Conservation (phyloP, 306 rosid genomes). For the Myrica gale region DNA sequence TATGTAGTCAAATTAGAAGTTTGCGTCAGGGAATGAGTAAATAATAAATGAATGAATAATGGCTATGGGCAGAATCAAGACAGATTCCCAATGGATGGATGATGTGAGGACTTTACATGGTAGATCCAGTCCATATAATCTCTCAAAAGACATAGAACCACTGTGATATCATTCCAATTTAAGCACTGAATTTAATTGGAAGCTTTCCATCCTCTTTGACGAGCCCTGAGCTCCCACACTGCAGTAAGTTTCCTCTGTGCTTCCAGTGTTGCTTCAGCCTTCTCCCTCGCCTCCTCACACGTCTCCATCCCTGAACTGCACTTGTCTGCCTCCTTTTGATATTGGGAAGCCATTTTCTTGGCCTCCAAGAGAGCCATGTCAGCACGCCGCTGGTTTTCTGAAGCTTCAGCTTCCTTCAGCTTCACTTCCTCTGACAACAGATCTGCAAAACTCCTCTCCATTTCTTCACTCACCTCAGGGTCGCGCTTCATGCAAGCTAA, state of each 20-base stretch:
- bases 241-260: slow-evolving; percentile 47
- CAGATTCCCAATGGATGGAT: background rate
- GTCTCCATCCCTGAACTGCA: slow-evolving; percentile 63
- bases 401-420: slow-evolving; percentile 40
- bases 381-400: slow-evolving; percentile 37
- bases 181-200: slow-evolving; percentile 16
- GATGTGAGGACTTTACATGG: background rate
- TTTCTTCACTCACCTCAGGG: slow-evolving; percentile 46
- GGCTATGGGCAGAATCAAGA: background rate
- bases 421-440: slow-evolving; percentile 45
- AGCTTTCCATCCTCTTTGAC: slow-evolving; percentile 49
- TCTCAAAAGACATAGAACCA: no score
- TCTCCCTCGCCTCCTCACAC: slow-evolving; percentile 55
- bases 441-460: slow-evolving; percentile 37
- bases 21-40: background rate
- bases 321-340: slow-evolving; percentile 60
- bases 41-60: background rate
- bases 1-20: background rate
- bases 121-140: background rate
- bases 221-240: slow-evolving; percentile 56
- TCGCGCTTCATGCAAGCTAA: slow-evolving; percentile 56
- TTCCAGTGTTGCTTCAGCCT: slow-evolving; percentile 41
- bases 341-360: slow-evolving; percentile 50
- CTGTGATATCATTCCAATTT: background rate
- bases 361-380: slow-evolving; percentile 47